Conservation (phyloP, 2,329 filamentous ascomycete species). For the Nothophoma quercina region DNA sequence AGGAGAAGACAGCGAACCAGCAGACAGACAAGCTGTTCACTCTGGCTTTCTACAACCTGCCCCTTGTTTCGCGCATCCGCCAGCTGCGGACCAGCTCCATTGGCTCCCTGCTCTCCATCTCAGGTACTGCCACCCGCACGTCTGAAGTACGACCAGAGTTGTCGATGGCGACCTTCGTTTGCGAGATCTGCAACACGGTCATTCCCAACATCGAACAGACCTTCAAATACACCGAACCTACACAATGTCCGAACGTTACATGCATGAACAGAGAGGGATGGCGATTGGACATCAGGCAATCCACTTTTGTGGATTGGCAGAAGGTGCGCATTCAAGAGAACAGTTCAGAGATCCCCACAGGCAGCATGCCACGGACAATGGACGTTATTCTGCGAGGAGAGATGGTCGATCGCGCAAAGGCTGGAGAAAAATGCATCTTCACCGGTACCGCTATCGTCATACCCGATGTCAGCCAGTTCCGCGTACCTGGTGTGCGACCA, state of each 20-base stretch:
- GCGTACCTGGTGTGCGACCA: slow-evolving; percentile 83
- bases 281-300: slow-evolving; percentile 95
- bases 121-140: slow-evolving; percentile 93
- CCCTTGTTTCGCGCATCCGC: slow-evolving; percentile 84
- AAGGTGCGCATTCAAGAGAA: slow-evolving; percentile 99
- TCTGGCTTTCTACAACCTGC: slow-evolving; percentile 91
- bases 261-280: slow-evolving; percentile 93
- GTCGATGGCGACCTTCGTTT: slow-evolving; percentile 89
- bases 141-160: slow-evolving; percentile 96
- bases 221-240: slow-evolving; percentile 96
- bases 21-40: slow-evolving; percentile 97
- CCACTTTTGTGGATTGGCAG: slow-evolving; percentile 99
- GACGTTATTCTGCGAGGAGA: slow-evolving; percentile 96
- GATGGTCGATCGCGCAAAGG: slow-evolving; percentile 96
- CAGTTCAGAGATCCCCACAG: slow-evolving; percentile 96
- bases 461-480: slow-evolving; percentile 93
- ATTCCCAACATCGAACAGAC: slow-evolving; percentile 95
- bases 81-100: slow-evolving; percentile 89
- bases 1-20: slow-evolving; percentile 83
- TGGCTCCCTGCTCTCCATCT: slow-evolving; percentile 92
- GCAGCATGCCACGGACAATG: slow-evolving; percentile 98
- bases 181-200: slow-evolving; percentile 83
- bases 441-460: slow-evolving; percentile 96
- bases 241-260: slow-evolving; percentile 86
- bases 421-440: slow-evolving; percentile 97